Evolutionary conservation across 495 filamentous ascomycete species (phyloP).

Genomic region (Xylaria scruposa): DNA sequence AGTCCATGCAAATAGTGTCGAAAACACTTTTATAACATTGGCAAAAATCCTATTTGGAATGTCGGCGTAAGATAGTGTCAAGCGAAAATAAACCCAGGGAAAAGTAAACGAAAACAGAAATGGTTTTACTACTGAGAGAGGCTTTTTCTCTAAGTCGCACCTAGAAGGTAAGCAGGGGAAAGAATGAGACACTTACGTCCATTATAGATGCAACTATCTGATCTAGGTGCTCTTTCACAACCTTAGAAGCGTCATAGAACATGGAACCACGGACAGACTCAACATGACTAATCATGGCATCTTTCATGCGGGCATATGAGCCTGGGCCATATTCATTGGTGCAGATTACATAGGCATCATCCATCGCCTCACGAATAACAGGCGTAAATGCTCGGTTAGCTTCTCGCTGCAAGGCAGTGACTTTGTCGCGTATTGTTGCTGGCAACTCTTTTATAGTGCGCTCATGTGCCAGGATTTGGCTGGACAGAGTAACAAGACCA

Average conservation of each 20-base stretch:
- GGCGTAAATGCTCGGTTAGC: slow-evolving; percentile 64
- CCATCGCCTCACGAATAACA: slow-evolving; percentile 56
- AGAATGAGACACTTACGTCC: slow-evolving; percentile 1
- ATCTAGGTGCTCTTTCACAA: slow-evolving; percentile 49
- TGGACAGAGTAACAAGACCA: slow-evolving; percentile 37
- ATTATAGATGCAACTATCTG: slow-evolving; percentile 40
- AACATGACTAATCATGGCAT: slow-evolving; percentile 59
- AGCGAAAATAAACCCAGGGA: not conserved
- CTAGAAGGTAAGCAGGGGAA: not conserved
- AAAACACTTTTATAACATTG: not conserved
- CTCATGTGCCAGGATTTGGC: slow-evolving; percentile 54
- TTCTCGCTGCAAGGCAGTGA: slow-evolving; percentile 58
- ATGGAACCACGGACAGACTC: slow-evolving; percentile 48
- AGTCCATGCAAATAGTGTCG: not conserved
- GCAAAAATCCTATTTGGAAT: not conserved
- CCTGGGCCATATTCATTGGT: slow-evolving; percentile 56
- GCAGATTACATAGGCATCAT: slow-evolving; percentile 56
- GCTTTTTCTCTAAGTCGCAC: not conserved
- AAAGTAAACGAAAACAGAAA: not conserved
- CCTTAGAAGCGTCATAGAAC: slow-evolving; percentile 56
- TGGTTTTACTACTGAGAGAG: not conserved
- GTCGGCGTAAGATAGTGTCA: not conserved
- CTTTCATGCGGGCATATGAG: slow-evolving; percentile 62
- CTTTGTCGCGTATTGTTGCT: slow-evolving; percentile 36
- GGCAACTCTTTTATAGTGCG: slow-evolving; percentile 46